These are phyloP conservation scores for Diplosphaera chodatii DNA, from an alignment of 139 green algal species.

Conservation along the genomic window DNA sequence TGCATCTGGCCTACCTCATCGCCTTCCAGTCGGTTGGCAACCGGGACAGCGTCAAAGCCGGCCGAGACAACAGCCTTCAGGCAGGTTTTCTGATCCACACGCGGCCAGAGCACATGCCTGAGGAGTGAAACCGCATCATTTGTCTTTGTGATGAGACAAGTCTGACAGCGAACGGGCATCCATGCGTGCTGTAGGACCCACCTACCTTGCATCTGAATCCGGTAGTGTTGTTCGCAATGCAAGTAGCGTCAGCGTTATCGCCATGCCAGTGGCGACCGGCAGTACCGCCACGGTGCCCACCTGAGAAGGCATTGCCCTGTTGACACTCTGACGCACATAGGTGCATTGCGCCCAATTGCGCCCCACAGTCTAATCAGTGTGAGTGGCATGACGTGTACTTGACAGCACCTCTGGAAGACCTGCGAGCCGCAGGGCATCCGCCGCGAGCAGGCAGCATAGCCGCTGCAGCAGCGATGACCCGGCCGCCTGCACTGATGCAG, in stretches of 20 bases:
- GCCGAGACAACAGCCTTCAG: constrained; percentile 82
- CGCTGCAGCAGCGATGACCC: constrained; percentile 82
- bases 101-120: constrained; percentile 83
- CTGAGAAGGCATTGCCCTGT: too few relatives aligned
- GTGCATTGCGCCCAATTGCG: too few relatives aligned
- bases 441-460: constrained; percentile 61
- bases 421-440: constrained; percentile 69
- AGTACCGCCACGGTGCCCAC: constrained; percentile 67
- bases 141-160: too few relatives aligned
- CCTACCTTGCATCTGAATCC: constrained; percentile 11
- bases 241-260: constrained; percentile 70
- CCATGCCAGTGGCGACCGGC: constrained; percentile 90
- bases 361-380: too few relatives aligned
- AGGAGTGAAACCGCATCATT: neutral
- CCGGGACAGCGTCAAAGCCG: constrained; percentile 63
- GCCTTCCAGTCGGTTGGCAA: constrained; percentile 41
- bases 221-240: constrained; percentile 37
- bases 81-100: constrained; percentile 98
- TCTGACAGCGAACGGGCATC: too few relatives aligned
- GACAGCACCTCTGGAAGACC: constrained; percentile 43
- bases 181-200: too few relatives aligned
- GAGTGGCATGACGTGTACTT: neutral
- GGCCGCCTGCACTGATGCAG: constrained; percentile 47
- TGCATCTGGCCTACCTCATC: constrained; percentile 21
- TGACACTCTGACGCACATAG: too few relatives aligned